Conservation (phyloP, 495 filamentous ascomycete genomes). For the Hypoxylon fragiforme region DNA sequence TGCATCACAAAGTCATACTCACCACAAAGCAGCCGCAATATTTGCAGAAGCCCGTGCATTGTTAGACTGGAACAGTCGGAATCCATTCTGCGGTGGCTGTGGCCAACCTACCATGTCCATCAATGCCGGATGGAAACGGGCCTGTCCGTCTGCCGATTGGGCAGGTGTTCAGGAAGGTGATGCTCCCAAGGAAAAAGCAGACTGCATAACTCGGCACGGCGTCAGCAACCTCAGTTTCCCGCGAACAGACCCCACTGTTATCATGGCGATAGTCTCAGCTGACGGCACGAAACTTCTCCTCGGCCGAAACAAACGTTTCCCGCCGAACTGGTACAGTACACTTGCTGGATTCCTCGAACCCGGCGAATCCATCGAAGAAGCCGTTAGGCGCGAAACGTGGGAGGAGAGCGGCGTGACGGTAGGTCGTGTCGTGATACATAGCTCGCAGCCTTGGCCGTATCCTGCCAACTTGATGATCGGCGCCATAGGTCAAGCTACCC, state of each 20-base stretch:
- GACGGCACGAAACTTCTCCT: constrained; percentile 78
- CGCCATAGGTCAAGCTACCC: constrained; percentile 81
- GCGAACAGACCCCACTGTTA: constrained; percentile 92
- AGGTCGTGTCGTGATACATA: constrained; percentile 87
- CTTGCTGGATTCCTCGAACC: constrained; percentile 96
- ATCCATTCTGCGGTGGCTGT: constrained; percentile 84
- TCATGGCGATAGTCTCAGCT: constrained; percentile 83
- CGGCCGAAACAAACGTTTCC: constrained; percentile 82
- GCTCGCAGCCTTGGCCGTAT: constrained; percentile 75
- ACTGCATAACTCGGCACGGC: constrained; percentile 75
- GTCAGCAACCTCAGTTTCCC: constrained; percentile 88
- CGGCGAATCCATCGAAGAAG: constrained; percentile 91
- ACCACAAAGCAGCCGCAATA: constrained; percentile 67
- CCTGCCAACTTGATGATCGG: constrained; percentile 92
- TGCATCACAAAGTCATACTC: neutral
- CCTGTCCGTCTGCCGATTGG: constrained; percentile 79
- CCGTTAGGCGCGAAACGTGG: constrained; percentile 93
- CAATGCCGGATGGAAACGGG: constrained; percentile 87
- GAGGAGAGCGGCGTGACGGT: constrained; percentile 87
- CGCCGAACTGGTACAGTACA: constrained; percentile 81
- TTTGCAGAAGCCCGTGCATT: constrained; percentile 90
- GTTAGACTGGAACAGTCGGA: constrained; percentile 92
- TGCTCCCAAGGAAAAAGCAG: constrained; percentile 54
- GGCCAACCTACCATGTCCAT: constrained; percentile 82
- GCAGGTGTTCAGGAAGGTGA: constrained; percentile 47